A percentile compares a stretch with the other conserved stretches of the same genome.
Evolutionary conservation across 805 yeast genomes (phyloP).

Genomic region (Ogataea wickerhamii): DNA sequence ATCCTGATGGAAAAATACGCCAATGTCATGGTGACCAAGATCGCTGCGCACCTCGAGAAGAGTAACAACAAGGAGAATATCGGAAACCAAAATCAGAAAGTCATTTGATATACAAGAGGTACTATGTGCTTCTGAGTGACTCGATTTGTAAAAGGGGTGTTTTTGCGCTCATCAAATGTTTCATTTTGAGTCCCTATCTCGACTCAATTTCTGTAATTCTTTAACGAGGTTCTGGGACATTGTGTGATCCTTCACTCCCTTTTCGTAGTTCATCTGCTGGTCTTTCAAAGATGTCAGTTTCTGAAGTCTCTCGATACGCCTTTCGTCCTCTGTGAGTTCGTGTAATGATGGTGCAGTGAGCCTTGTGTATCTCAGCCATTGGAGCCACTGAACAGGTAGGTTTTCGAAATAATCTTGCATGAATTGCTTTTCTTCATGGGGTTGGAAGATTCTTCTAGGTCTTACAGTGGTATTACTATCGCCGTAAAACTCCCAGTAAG

Average conservation of each 20-base stretch:
- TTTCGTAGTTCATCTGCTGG: conserved; percentile 33
- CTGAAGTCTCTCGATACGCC: conserved; percentile 52
- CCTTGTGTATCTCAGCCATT: conserved; percentile 72
- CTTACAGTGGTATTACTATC: conserved; percentile 39
- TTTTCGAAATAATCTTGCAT: conserved; percentile 57
- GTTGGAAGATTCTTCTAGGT: conserved; percentile 63
- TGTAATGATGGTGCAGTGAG: conserved; percentile 54
- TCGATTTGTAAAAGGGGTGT: not conserved
- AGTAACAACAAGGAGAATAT: conserved; percentile 17
- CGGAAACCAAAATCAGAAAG: conserved; percentile 3
- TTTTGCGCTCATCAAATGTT: conserved; percentile 7
- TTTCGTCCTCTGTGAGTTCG: conserved; percentile 58
- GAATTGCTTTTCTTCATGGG: conserved; percentile 43
- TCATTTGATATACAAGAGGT: conserved; percentile 1
- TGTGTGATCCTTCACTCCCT: conserved; percentile 14
- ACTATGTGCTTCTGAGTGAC: not conserved
- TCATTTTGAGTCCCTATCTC: not conserved
- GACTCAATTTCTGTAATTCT: conserved; percentile 20
- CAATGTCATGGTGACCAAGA: conserved; percentile 9
- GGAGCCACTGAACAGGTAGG: conserved; percentile 72
- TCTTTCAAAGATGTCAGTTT: conserved; percentile 46
- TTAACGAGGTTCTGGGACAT: conserved; percentile 21
- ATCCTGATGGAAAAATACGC: conserved; percentile 15
- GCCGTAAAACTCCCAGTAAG: conserved; percentile 76
- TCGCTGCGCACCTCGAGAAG: conserved; percentile 4